Conservation (phyloP, 176 grass and related monocot species). For the Paspalum notatum region DNA sequence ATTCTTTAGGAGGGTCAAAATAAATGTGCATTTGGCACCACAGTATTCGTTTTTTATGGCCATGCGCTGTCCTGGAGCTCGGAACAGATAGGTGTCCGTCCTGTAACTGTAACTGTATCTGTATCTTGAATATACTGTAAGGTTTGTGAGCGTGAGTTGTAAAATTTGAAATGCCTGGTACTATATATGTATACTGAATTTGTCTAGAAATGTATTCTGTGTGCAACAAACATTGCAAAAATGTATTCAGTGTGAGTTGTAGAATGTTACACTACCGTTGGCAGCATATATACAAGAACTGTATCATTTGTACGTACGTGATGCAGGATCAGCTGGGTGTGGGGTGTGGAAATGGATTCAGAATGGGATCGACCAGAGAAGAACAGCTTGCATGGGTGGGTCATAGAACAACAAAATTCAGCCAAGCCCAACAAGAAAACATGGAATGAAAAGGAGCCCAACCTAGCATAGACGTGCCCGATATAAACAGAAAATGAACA, state of each 20-base stretch:
- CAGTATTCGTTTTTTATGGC: background rate
- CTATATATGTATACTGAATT: background rate
- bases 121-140: background rate
- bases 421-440: too few species aligned
- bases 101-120: background rate
- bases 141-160: background rate
- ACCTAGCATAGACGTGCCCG: too few species aligned
- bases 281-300: too few species aligned
- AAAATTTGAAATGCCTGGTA: background rate
- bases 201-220: background rate
- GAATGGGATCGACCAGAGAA: too few species aligned
- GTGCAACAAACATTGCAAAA: background rate
- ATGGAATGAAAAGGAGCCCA: too few species aligned
- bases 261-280: too few species aligned
- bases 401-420: too few species aligned
- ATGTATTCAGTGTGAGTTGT: background rate
- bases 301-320: too few species aligned
- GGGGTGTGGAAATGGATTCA: too few species aligned
- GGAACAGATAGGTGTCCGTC: background rate
- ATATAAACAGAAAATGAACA: too few species aligned
- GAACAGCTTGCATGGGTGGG: too few species aligned
- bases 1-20: slow-evolving; percentile 19
- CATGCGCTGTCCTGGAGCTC: background rate
- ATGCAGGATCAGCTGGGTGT: too few species aligned
- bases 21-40: background rate